Percentiles rank a stretch among this genome's conserved stretches.
Conservation (phyloP, 208 protist genomes). For the Phytomonas sp. region DNA sequence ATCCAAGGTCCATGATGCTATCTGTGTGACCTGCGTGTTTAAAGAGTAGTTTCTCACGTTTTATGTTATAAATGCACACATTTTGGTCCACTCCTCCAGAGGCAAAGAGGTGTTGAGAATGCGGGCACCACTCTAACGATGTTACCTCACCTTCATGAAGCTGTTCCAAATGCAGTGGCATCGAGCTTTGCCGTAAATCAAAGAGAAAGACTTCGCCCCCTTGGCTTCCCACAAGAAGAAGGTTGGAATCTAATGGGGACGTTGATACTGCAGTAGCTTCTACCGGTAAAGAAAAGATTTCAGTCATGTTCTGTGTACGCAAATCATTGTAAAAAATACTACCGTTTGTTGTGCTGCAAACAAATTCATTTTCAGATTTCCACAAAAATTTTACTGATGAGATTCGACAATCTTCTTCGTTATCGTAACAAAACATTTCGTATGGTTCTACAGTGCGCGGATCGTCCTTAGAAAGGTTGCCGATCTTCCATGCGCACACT, state of each 20-base stretch:
- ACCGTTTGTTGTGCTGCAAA: slow-evolving; percentile 37
- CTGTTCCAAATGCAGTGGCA: slow-evolving; percentile 30
- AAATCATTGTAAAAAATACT: slow-evolving; percentile 46
- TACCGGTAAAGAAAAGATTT: slow-evolving; percentile 39
- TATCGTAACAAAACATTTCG: slow-evolving; percentile 31
- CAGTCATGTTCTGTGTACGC: slow-evolving; percentile 21
- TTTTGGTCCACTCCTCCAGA: slow-evolving; percentile 68
- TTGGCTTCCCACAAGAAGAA: slow-evolving; percentile 45
- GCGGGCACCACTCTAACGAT: slow-evolving; percentile 72
- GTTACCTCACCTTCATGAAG: slow-evolving; percentile 63
- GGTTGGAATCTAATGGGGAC: slow-evolving; percentile 47
- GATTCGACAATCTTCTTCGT: slow-evolving; percentile 35
- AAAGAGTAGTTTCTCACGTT: slow-evolving; percentile 52
- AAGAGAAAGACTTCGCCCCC: slow-evolving; percentile 55
- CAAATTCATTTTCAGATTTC: slow-evolving; percentile 34
- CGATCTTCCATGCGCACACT: slow-evolving; percentile 71
- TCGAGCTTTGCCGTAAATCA: slow-evolving; percentile 51
- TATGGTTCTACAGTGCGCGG: slow-evolving; percentile 35
- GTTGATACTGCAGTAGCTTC: slow-evolving; percentile 33
- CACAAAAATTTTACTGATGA: slow-evolving; percentile 62
- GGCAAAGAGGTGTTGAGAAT: slow-evolving; percentile 72
- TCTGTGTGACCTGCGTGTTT: slow-evolving; percentile 83
- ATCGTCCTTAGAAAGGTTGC: slow-evolving; percentile 60
- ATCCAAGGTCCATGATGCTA: slow-evolving; percentile 71
- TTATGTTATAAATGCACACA: slow-evolving; percentile 61